A percentile compares a stretch with the other conserved stretches of the same genome.
phyloP scores from a whole-genome alignment of 805 yeast species.

The Saccharomycopsis oosterbeekiorum region DNA sequence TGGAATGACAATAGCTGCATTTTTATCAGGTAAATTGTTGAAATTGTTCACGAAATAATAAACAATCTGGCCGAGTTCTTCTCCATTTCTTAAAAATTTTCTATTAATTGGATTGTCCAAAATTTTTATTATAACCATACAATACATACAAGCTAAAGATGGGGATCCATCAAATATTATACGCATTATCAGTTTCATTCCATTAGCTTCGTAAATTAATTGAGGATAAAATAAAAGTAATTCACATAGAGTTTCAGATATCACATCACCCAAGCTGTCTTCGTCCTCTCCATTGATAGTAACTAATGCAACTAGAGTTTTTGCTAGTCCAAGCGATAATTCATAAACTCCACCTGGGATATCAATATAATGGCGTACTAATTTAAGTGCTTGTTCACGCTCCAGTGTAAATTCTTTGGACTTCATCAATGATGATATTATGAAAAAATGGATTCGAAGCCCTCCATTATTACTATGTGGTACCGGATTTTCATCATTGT shows the following conservation, averaged over 20 bases:
- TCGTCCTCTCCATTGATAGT: constrained; percentile 47
- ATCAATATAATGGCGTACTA: constrained; percentile 53
- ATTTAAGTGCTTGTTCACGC: constrained; percentile 66
- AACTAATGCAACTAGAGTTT: constrained; percentile 41
- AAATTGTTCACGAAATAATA: constrained; percentile 28
- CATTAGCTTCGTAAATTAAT: constrained; percentile 34
- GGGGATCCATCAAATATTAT: constrained; percentile 46
- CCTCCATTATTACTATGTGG: background rate
- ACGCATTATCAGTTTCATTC: constrained; percentile 33
- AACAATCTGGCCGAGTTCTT: constrained; percentile 51
- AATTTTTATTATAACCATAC: constrained; percentile 42
- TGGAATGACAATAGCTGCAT: background rate
- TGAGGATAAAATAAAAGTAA: constrained; percentile 36
- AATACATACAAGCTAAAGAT: constrained; percentile 33
- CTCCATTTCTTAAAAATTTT: constrained; percentile 40
- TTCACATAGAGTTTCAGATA: constrained; percentile 47
- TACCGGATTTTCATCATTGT: background rate
- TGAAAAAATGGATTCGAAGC: constrained; percentile 45
- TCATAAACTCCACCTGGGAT: constrained; percentile 42
- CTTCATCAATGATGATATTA: constrained; percentile 56
- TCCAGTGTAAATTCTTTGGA: constrained; percentile 48
- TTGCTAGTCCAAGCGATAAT: constrained; percentile 50
- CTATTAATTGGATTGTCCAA: constrained; percentile 50
- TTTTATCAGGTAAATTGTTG: constrained; percentile 1
- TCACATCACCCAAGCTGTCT: constrained; percentile 40